Evolutionary conservation across 129 eudicot genomes (phyloP).

Genomic region (Lactuca sativa): DNA sequence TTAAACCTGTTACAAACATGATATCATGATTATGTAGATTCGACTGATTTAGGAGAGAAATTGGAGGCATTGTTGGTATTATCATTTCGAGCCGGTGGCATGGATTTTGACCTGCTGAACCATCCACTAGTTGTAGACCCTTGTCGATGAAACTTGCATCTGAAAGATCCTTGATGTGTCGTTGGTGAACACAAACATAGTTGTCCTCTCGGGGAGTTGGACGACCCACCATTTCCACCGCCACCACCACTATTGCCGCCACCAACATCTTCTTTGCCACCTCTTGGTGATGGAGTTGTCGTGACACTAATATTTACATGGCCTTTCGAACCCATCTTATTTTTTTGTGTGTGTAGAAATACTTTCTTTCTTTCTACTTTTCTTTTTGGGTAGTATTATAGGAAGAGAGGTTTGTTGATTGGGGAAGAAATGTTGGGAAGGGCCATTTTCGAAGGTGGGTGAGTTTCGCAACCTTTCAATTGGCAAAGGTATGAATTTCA

Average conservation of each 20-base stretch:
- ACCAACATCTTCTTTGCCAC: slow-evolving; percentile 30
- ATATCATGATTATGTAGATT: slow-evolving; percentile 29
- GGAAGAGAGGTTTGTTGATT: slow-evolving; percentile 1
- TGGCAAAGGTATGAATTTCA: slow-evolving; percentile 21
- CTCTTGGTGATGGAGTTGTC: slow-evolving; percentile 46
- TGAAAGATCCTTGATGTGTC: slow-evolving; percentile 71
- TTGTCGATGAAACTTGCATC: slow-evolving; percentile 75
- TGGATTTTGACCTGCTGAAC: slow-evolving; percentile 66
- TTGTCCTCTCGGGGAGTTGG: slow-evolving; percentile 51
- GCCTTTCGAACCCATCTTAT: slow-evolving; percentile 37
- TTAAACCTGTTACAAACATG: slow-evolving; percentile 16
- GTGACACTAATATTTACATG: slow-evolving; percentile 33
- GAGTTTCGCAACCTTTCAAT: slow-evolving; percentile 19
- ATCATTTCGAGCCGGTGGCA: slow-evolving; percentile 40
- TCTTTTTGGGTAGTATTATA: not conserved
- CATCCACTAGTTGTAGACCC: slow-evolving; percentile 24
- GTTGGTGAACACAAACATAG: slow-evolving; percentile 78
- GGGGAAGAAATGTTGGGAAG: slow-evolving; percentile 16
- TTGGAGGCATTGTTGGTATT: slow-evolving; percentile 5
- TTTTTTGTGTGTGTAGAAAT: not conserved
- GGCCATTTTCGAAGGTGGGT: slow-evolving; percentile 20
- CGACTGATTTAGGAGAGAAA: slow-evolving; percentile 47
- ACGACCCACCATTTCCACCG: slow-evolving; percentile 14
- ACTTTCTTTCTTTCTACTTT: not conserved
- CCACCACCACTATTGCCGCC: not conserved